Conservation (phyloP, 169 alveolate species). For the Eimeria necatrix region DNA sequence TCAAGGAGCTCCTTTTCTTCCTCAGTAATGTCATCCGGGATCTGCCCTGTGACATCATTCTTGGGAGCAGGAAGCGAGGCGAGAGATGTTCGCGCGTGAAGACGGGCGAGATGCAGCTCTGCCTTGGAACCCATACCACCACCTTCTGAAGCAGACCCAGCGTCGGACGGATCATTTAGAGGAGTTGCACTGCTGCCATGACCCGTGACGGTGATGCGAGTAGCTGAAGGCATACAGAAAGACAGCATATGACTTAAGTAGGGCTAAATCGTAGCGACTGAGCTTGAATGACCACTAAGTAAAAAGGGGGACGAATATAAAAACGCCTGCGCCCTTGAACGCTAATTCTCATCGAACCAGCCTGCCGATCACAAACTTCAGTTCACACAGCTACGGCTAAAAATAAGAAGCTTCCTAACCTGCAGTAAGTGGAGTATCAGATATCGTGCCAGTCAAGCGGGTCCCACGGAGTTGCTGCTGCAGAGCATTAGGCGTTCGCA, state of each 20-base stretch:
- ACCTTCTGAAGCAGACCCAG: conserved; percentile 67
- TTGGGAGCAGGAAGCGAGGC: conserved; percentile 71
- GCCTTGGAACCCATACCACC: conserved; percentile 76
- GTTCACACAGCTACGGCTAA: background rate
- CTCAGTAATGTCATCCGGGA: conserved; percentile 62
- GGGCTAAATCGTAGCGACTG: too few species aligned
- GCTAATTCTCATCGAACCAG: background rate
- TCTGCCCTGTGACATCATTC: conserved; percentile 70
- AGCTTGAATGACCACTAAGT: too few species aligned
- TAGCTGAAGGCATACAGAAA: background rate
- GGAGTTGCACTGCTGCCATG: conserved; percentile 77
- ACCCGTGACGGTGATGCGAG: conserved; percentile 68
- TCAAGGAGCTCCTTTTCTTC: conserved; percentile 71
- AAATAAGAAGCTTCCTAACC: background rate
- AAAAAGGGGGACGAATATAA: background rate
- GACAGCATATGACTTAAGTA: too few species aligned
- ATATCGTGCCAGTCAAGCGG: conserved; percentile 74
- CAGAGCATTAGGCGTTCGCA: conserved; percentile 66
- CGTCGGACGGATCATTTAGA: conserved; percentile 55
- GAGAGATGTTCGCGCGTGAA: conserved; percentile 62
- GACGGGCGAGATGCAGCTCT: conserved; percentile 67
- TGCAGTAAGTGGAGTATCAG: conserved; percentile 68
- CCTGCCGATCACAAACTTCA: too few species aligned
- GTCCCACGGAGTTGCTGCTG: conserved; percentile 75
- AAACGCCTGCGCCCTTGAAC: background rate